Evolutionary conservation across 306 rosid genomes (phyloP).

Genomic region (Oemleria cerasiformis): DNA sequence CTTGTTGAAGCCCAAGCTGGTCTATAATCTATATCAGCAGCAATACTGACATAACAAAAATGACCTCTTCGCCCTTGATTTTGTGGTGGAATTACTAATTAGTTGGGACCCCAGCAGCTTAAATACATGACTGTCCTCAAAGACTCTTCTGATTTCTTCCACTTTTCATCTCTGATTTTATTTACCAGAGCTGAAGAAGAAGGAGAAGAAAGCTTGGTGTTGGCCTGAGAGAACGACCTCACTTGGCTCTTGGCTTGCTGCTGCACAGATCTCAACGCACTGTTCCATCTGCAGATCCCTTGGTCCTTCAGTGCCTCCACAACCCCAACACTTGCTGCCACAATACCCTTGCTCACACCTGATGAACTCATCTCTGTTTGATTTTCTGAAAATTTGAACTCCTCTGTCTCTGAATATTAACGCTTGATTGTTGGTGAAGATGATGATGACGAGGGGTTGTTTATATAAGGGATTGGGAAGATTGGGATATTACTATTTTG

Average conservation of each 20-base stretch:
- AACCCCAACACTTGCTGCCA: constrained; percentile 37
- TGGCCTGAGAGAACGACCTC: constrained; percentile 22
- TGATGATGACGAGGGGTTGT: not conserved
- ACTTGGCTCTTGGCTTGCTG: constrained; percentile 28
- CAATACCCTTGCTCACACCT: constrained; percentile 22
- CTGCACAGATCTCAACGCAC: constrained; percentile 18
- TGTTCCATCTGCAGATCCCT: constrained; percentile 40
- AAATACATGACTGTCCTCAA: constrained; percentile 38
- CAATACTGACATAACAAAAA: not conserved
- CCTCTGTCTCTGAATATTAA: not conserved
- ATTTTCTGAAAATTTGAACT: not conserved
- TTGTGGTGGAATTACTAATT: not conserved
- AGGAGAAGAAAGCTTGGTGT: constrained; percentile 24
- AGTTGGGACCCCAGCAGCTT: constrained; percentile 43
- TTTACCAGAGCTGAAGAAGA: constrained; percentile 2
- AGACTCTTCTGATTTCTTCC: constrained; percentile 30
- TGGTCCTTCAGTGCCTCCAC: constrained; percentile 40
- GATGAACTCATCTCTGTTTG: constrained; percentile 15
- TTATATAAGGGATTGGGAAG: not conserved
- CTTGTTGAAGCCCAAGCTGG: not conserved
- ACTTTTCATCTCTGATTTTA: constrained; percentile 5
- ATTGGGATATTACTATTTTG: not conserved
- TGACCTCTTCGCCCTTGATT: not conserved
- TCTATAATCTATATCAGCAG: not conserved
- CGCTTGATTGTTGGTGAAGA: not conserved